Conservation (phyloP, 352 stramenopile species). For the Phytophthora agathidicida region DNA sequence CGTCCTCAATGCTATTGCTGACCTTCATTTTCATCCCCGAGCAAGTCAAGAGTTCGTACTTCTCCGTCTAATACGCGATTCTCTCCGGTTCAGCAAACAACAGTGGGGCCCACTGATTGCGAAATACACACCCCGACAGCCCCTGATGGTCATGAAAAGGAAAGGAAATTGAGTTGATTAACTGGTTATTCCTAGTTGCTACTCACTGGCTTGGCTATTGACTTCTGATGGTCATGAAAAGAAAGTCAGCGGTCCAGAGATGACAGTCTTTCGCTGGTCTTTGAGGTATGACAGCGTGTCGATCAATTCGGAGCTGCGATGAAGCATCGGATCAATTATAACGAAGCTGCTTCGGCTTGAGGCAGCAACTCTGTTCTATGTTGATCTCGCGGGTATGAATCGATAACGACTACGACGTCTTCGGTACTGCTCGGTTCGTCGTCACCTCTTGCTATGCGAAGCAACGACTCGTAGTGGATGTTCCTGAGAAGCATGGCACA, state of each 20-base stretch:
- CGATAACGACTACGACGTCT: constrained; percentile 43
- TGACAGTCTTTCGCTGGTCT: constrained; percentile 43
- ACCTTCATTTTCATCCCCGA: constrained; percentile 4
- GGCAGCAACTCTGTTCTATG: constrained; percentile 35
- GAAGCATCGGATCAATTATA: constrained; percentile 44
- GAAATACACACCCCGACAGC: constrained; percentile 50
- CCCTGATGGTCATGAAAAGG: constrained; percentile 49
- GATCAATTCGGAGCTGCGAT: constrained; percentile 38
- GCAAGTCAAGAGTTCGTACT: constrained; percentile 27
- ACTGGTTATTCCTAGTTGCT: no score
- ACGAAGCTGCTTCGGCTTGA: constrained; percentile 39
- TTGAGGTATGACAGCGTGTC: constrained; percentile 62
- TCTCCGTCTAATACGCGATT: constrained; percentile 18
- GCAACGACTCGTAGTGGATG: constrained; percentile 1
- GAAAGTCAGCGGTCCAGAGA: constrained; percentile 44
- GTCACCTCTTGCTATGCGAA: neutral
- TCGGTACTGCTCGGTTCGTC: neutral
- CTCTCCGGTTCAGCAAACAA: constrained; percentile 33
- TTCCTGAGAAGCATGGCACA: constrained; percentile 30
- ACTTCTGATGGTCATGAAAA: constrained; percentile 50
- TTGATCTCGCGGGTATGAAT: constrained; percentile 44
- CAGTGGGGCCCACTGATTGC: constrained; percentile 43
- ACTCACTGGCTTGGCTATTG: no score
- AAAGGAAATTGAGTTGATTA: no score
- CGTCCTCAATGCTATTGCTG: neutral